A percentile compares a stretch with the other conserved stretches of the same genome.
phyloP scores from a whole-genome alignment of 2,329 filamentous ascomycete species.

The Aspergillus persii region DNA sequence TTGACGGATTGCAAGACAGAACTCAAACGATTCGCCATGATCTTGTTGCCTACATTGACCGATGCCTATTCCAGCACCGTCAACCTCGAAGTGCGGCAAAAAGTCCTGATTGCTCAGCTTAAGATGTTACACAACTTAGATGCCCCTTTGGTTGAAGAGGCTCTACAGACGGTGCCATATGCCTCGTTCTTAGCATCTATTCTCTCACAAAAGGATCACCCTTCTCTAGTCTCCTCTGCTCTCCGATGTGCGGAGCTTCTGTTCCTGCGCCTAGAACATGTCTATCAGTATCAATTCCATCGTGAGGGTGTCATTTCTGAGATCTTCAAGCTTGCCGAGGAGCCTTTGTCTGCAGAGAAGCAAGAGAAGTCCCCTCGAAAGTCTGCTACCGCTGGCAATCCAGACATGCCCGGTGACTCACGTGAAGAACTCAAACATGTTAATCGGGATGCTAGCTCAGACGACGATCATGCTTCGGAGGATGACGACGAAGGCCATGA shows the following conservation, averaged over 20 bases:
- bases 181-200: conserved; percentile 95
- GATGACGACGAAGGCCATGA: conserved; percentile 57
- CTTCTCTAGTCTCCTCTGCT: conserved; percentile 79
- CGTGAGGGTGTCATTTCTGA: conserved; percentile 93
- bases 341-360: conserved; percentile 29
- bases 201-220: conserved; percentile 90
- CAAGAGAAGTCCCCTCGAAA: conserved; percentile 12
- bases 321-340: conserved; percentile 73
- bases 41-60: conserved; percentile 89
- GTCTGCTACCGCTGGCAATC: conserved; percentile 10
- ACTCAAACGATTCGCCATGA: conserved; percentile 86
- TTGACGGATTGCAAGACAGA: conserved; percentile 80
- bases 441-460: conserved; percentile 31
- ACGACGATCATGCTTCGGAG: conserved; percentile 43
- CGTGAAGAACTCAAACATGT: conserved; percentile 10
- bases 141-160: conserved; percentile 76
- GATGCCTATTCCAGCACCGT: conserved; percentile 98
- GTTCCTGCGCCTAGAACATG: conserved; percentile 74
- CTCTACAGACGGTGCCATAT: conserved; percentile 83
- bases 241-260: conserved; percentile 88
- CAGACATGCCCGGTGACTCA: conserved; percentile 17
- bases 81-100: conserved; percentile 89
- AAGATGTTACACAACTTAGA: conserved; percentile 99
- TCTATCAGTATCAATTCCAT: conserved; percentile 96
- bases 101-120: conserved; percentile 89